Percentiles rank a stretch among this genome's conserved stretches.
phyloP scores from a whole-genome alignment of 805 yeast species.

The Ogataea naganishii region DNA sequence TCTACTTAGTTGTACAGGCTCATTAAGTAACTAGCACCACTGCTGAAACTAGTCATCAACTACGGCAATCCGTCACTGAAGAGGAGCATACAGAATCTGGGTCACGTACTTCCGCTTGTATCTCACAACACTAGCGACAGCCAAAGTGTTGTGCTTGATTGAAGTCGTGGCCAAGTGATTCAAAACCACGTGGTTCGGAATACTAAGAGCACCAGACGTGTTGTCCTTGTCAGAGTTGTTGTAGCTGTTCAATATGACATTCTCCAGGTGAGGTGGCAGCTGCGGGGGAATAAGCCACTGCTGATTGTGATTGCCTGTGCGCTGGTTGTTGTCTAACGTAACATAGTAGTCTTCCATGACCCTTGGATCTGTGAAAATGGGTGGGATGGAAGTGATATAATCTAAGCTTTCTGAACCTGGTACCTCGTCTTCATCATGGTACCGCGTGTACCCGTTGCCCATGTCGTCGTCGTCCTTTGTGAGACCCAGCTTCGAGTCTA shows the following conservation, averaged over 20 bases:
- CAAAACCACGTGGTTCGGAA: conserved; percentile 90
- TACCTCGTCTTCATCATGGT: conserved; percentile 51
- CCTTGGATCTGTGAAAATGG: conserved; percentile 75
- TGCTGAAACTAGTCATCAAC: no score
- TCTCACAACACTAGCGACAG: conserved; percentile 87
- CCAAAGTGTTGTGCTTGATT: conserved; percentile 86
- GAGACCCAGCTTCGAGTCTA: conserved; percentile 56
- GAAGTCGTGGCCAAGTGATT: conserved; percentile 95
- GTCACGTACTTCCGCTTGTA: conserved; percentile 86
- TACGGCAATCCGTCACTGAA: no score
- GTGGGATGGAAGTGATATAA: conserved; percentile 67
- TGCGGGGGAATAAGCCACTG: conserved; percentile 83
- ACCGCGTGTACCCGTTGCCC: conserved; percentile 74
- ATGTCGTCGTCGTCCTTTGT: conserved; percentile 69
- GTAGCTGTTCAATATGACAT: conserved; percentile 79
- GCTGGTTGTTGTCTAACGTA: conserved; percentile 62
- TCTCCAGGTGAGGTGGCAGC: conserved; percentile 92
- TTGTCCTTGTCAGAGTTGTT: conserved; percentile 59
- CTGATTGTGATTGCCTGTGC: conserved; percentile 40
- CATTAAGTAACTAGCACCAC: no score
- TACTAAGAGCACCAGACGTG: conserved; percentile 81
- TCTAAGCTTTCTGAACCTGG: conserved; percentile 22
- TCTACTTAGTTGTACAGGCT: no score
- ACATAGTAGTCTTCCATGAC: conserved; percentile 82
- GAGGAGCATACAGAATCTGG: conserved; percentile 85